Evolutionary conservation across 306 rosid genomes (phyloP).

Genomic region (Pueraria montana): DNA sequence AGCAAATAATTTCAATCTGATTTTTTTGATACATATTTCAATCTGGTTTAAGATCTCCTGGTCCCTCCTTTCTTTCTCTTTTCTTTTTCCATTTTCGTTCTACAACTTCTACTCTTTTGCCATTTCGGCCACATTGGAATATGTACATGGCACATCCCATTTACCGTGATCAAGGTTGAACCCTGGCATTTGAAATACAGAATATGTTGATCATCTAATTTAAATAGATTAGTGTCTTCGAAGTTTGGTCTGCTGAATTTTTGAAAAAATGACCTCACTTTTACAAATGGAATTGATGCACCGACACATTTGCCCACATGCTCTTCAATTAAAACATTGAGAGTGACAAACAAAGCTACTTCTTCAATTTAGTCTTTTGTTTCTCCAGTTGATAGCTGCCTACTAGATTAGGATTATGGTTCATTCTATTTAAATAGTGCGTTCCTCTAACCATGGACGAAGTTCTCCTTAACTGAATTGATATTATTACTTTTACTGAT

Average conservation of each 20-base stretch:
- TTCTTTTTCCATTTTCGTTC: background rate
- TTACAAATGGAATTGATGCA: constrained; percentile 2
- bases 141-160: background rate
- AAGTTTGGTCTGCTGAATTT: constrained; percentile 8
- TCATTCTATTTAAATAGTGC: constrained; percentile 17
- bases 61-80: constrained; percentile 29
- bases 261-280: background rate
- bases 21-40: no score
- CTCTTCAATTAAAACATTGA: constrained; percentile 30
- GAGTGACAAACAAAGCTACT: constrained; percentile 1
- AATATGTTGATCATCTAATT: constrained; percentile 14
- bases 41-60: background rate
- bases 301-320: background rate
- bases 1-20: background rate
- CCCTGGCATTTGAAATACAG: constrained; percentile 10
- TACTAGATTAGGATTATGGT: constrained; percentile 10
- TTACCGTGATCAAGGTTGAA: constrained; percentile 31
- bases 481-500: constrained; percentile 22
- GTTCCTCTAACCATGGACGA: constrained; percentile 31
- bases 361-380: constrained; percentile 25
- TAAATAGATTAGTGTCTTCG: background rate
- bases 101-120: constrained; percentile 9
- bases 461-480: constrained; percentile 31
- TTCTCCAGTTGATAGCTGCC: constrained; percentile 20
- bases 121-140: constrained; percentile 4